Evolutionary conservation across 2,329 filamentous ascomycete species (phyloP).

Genomic region (Balansia obtecta): DNA sequence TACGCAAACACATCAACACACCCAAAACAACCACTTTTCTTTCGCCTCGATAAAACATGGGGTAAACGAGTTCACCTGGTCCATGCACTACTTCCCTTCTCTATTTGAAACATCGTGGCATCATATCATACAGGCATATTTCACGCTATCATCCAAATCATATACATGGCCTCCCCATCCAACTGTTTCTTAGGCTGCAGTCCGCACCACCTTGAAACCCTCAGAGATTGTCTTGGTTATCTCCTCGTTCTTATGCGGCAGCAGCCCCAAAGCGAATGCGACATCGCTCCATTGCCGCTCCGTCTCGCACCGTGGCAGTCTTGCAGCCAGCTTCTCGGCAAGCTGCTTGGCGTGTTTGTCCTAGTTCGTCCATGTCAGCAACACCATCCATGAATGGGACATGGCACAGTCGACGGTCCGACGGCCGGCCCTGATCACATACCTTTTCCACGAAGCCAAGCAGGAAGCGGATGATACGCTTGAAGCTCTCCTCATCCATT

Average conservation of each 20-base stretch:
- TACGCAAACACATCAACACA: too few relatives aligned
- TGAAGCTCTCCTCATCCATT: conserved; percentile 76
- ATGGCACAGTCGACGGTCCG: conserved; percentile 6
- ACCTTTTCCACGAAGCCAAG: conserved; percentile 97
- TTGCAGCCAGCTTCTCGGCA: conserved; percentile 80
- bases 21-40: too few relatives aligned
- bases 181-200: conserved; percentile 38
- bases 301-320: conserved; percentile 73
- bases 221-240: conserved; percentile 65
- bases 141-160: background rate
- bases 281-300: conserved; percentile 98
- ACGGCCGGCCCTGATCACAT: conserved; percentile 17
- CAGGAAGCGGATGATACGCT: conserved; percentile 80
- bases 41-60: background rate
- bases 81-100: background rate
- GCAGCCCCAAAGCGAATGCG: conserved; percentile 74
- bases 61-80: background rate
- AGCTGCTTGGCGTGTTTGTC: conserved; percentile 96
- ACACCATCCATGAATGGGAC: background rate
- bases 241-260: conserved; percentile 90
- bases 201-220: conserved; percentile 62
- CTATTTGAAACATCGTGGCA: background rate
- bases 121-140: background rate
- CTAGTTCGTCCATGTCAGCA: conserved; percentile 30
- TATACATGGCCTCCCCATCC: too few relatives aligned